These are phyloP conservation scores for Beauveria caledonica DNA, from an alignment of 2,329 filamentous ascomycete species.

Conservation along the genomic window DNA sequence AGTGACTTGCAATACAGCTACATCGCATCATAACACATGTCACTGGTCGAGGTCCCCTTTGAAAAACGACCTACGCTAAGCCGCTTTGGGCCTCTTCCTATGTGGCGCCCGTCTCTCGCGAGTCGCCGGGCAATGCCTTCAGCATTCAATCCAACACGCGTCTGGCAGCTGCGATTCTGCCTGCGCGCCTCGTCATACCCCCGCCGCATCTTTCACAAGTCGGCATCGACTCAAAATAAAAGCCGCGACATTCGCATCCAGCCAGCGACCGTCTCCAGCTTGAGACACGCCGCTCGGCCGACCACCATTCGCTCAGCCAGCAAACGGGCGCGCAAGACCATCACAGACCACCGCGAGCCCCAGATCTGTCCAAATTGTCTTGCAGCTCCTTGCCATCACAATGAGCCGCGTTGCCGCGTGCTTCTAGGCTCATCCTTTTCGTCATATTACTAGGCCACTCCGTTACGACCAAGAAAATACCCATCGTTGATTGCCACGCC, in stretches of 20 bases:
- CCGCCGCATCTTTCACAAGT: background rate
- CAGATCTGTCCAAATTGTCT: background rate
- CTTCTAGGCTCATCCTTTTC: background rate
- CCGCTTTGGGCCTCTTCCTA: background rate
- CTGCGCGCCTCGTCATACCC: background rate
- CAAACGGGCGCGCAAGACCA: background rate
- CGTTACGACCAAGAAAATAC: no score
- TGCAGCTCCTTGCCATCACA: background rate
- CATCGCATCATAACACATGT: background rate
- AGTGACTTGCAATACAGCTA: background rate
- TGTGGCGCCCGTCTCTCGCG: background rate
- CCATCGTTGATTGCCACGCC: background rate
- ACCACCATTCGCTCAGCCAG: background rate
- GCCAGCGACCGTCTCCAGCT: background rate
- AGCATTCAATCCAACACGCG: conserved; percentile 3
- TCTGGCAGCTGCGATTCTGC: background rate
- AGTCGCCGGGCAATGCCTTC: conserved; percentile 3
- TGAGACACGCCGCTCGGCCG: background rate
- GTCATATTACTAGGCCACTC: no score
- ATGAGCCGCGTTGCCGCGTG: background rate
- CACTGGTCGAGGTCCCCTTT: background rate
- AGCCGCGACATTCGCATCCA: background rate
- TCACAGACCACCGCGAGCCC: background rate
- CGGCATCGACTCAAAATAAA: no score
- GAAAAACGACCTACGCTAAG: background rate